A percentile compares a stretch with the other conserved stretches of the same genome.
phyloP scores from a whole-genome alignment of 2,329 filamentous ascomycete species.

The Fusarium mexicanum region DNA sequence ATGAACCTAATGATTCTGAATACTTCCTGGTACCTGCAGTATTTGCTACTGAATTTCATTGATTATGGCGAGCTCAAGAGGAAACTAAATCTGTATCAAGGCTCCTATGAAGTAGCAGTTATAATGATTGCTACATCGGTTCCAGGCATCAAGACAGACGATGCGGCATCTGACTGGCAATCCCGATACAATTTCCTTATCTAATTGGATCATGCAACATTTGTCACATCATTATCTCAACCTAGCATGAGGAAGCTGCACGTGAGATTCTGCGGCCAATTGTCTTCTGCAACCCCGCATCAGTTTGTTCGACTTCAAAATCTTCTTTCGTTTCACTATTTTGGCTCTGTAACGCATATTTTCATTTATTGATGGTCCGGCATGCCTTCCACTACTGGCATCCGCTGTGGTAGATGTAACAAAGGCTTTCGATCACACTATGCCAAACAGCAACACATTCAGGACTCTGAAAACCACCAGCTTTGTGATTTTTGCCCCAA shows the following conservation, averaged over 20 bases:
- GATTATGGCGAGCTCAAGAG: not conserved
- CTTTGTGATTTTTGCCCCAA: not conserved
- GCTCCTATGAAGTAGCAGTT: accelerated
- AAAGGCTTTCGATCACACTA: not conserved
- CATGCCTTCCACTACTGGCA: not conserved
- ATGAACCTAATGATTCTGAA: not conserved
- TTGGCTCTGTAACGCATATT: too few relatives aligned
- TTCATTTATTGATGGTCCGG: too few relatives aligned
- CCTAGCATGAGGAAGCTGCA: not conserved
- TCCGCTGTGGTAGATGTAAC: not conserved
- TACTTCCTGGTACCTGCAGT: not conserved
- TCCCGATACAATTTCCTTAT: not conserved
- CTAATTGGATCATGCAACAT: not conserved
- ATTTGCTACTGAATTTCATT: not conserved
- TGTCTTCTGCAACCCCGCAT: not conserved
- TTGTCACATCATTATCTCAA: not conserved
- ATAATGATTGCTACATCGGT: not conserved
- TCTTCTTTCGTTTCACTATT: not conserved
- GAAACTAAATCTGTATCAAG: accelerated
- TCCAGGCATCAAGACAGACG: not conserved
- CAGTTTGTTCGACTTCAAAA: not conserved
- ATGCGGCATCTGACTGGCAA: not conserved
- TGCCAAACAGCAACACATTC: not conserved
- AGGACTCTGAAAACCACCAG: not conserved
- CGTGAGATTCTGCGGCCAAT: not conserved